Conservation (phyloP, 345 rosid species). For the Melaleuca alternifolia region DNA sequence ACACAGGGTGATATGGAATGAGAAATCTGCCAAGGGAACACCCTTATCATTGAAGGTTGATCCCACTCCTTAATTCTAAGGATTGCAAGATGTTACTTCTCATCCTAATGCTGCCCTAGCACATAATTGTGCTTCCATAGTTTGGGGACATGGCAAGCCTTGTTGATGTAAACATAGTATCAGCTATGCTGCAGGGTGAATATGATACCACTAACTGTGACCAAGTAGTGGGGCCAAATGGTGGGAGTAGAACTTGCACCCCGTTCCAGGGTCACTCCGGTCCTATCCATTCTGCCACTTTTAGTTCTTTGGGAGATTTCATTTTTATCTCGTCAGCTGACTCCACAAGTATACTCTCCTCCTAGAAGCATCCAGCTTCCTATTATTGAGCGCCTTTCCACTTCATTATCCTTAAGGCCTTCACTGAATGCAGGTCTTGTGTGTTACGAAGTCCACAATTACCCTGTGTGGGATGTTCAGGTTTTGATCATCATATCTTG, state of each 20-base stretch:
- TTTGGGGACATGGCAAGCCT: no score
- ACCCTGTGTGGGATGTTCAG: slow-evolving; percentile 96
- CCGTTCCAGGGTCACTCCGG: no score
- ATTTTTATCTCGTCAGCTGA: no score
- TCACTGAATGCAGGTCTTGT: slow-evolving; percentile 77
- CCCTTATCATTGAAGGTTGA: slow-evolving; percentile 82
- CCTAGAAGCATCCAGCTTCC: background rate
- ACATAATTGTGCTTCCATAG: slow-evolving; percentile 12
- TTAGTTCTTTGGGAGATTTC: no score
- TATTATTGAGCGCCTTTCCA: background rate
- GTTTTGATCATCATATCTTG: slow-evolving; percentile 12
- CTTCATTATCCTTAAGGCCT: background rate
- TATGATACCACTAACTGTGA: no score
- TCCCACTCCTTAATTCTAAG: background rate
- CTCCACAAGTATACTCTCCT: slow-evolving; percentile 45
- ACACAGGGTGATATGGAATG: background rate
- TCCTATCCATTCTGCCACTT: no score
- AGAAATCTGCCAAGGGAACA: slow-evolving; percentile 1
- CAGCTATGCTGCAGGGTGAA: no score
- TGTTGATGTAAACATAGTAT: no score
- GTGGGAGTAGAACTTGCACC: no score
- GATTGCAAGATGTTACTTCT: background rate
- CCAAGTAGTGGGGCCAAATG: no score
- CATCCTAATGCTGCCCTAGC: slow-evolving; percentile 3
- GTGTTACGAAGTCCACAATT: slow-evolving; percentile 94